A percentile compares a stretch with the other conserved stretches of the same genome.
phyloP scores from a whole-genome alignment of 371 early-diverging fungal genomes.

The Coemansia sp. region DNA sequence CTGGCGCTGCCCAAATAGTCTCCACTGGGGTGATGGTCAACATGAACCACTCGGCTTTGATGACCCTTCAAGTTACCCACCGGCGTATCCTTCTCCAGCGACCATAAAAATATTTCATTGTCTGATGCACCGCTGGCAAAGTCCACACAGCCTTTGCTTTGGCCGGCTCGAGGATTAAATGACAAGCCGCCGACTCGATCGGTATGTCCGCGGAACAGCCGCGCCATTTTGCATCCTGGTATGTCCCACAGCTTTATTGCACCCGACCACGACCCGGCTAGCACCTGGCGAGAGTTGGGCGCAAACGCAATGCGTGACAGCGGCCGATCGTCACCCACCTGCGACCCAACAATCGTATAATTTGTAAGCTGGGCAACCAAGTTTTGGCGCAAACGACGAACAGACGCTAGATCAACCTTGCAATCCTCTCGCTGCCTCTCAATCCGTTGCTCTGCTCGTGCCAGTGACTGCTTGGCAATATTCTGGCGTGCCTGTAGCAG shows the following conservation, averaged over 20 bases:
- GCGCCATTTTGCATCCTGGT: constrained; percentile 64
- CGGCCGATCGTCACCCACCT: constrained; percentile 90
- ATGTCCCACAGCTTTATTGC: constrained; percentile 83
- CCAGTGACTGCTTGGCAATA: constrained; percentile 75
- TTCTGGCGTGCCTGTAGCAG: constrained; percentile 69
- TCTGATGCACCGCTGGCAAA: constrained; percentile 84
- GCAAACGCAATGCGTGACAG: constrained; percentile 76
- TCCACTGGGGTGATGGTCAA: constrained; percentile 90
- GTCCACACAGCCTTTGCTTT: constrained; percentile 61
- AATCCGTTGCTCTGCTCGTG: constrained; percentile 72
- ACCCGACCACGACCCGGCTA: constrained; percentile 87
- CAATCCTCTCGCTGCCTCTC: constrained; percentile 67
- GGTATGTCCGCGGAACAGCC: constrained; percentile 70
- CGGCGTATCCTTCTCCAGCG: constrained; percentile 71
- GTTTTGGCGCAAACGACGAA: constrained; percentile 77
- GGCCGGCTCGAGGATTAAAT: constrained; percentile 82
- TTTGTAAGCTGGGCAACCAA: constrained; percentile 63
- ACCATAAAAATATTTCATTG: constrained; percentile 77
- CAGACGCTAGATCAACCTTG: constrained; percentile 65
- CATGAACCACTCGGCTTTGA: constrained; percentile 75
- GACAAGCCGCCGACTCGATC: constrained; percentile 87
- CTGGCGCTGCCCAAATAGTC: constrained; percentile 82
- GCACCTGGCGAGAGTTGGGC: constrained; percentile 73
- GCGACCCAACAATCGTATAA: constrained; percentile 75
- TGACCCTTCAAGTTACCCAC: constrained; percentile 80